These are phyloP conservation scores for Fusarium continuum DNA, from an alignment of 2,329 filamentous ascomycete species.

Conservation along the genomic window DNA sequence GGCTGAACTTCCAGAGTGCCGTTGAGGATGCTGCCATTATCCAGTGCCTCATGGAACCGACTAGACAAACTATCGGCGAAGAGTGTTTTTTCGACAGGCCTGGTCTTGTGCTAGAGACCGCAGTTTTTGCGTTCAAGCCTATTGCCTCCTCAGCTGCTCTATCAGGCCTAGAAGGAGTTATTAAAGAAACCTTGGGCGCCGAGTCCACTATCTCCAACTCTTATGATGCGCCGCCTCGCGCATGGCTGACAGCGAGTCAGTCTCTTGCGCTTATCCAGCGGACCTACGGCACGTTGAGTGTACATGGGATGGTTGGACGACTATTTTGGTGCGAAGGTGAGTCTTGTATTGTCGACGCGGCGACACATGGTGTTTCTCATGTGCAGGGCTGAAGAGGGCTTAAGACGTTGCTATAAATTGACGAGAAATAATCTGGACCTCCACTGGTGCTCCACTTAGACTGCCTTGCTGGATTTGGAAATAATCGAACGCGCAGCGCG, in stretches of 20 bases:
- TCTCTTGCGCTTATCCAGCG: conserved; percentile 41
- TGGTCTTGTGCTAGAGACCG: conserved; percentile 9
- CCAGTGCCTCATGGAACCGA: conserved; percentile 11
- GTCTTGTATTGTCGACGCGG: neutral
- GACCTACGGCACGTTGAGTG: conserved; percentile 33
- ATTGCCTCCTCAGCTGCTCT: neutral
- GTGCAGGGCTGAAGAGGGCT: too few relatives aligned
- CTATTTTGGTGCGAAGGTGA: fast-evolving
- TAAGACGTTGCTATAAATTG: neutral
- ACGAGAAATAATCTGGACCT: neutral
- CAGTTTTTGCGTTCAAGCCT: neutral
- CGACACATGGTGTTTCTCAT: too few relatives aligned
- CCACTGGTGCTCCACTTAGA: neutral
- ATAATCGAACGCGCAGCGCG: conserved; percentile 26
- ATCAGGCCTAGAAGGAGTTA: neutral
- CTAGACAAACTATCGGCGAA: conserved; percentile 16
- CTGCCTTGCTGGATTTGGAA: conserved; percentile 17
- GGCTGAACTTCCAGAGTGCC: neutral
- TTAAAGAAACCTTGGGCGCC: neutral
- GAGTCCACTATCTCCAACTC: neutral
- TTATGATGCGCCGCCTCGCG: conserved; percentile 39
- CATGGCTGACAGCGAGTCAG: conserved; percentile 42
- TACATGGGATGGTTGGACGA: too few relatives aligned
- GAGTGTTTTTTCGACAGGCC: conserved; percentile 11
- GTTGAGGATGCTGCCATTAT: neutral